A percentile compares a stretch with the other conserved stretches of the same genome.
Evolutionary conservation across 768 basidiomycete genomes (phyloP).

Genomic region (Boletus patriciae): DNA sequence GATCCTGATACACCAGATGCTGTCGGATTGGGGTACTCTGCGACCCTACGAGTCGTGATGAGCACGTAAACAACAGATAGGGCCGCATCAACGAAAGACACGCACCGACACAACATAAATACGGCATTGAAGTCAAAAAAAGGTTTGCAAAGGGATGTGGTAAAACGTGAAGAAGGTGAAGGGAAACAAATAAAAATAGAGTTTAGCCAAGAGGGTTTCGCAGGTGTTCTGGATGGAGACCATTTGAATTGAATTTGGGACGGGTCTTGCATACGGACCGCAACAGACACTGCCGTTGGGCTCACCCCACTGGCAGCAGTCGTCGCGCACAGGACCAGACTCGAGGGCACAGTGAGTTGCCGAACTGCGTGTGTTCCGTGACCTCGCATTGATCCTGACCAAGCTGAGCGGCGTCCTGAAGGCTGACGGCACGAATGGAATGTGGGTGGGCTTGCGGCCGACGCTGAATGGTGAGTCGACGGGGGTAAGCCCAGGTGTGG

Average conservation of each 20-base stretch:
- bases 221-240: slow-evolving; percentile 67
- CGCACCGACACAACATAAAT: slow-evolving; percentile 81
- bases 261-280: slow-evolving; percentile 38
- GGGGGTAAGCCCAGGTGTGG: slow-evolving; percentile 34
- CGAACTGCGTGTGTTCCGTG: slow-evolving; percentile 50
- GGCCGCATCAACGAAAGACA: slow-evolving; percentile 26
- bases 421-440: slow-evolving; percentile 77
- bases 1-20: slow-evolving; percentile 69
- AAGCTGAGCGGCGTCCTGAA: slow-evolving; percentile 50
- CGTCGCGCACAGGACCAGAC: slow-evolving; percentile 62
- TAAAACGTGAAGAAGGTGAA: slow-evolving; percentile 67
- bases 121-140: slow-evolving; percentile 90
- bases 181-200: slow-evolving; percentile 72
- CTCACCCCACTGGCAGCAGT: slow-evolving; percentile 43
- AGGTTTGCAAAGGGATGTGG: slow-evolving; percentile 71
- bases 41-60: slow-evolving; percentile 50
- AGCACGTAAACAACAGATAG: slow-evolving; percentile 6
- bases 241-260: slow-evolving; percentile 66
- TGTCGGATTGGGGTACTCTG: slow-evolving; percentile 69
- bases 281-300: slow-evolving; percentile 45
- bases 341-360: slow-evolving; percentile 42
- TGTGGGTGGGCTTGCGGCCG: slow-evolving; percentile 81
- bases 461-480: slow-evolving; percentile 36
- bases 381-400: slow-evolving; percentile 47
- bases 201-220: slow-evolving; percentile 49